Evolutionary conservation across 78 protist species (phyloP), one percentile per base, ranked within the genome.

Genomic region (Acrasis kona): DNA sequence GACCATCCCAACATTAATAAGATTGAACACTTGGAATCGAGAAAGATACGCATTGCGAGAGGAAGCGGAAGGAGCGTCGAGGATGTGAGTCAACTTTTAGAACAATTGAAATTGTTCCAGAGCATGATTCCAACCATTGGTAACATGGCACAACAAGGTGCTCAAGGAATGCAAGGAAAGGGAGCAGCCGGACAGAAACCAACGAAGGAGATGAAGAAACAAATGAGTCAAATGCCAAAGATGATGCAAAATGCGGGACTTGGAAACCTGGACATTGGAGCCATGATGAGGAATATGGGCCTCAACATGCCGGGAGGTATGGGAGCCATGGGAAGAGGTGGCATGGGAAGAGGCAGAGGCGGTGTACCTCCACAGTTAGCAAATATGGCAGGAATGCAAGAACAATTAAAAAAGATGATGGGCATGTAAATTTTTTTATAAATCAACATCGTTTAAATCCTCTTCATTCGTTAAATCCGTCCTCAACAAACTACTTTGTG

Each of bases 181-280:
- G 65, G 68, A 8, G 2, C 71, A 28, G 2, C 75, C 6, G 2
- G 5, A 35, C 5, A 5, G 61, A 76, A 37, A 3, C 40, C 76
- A 28, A 4, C 6, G 6, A 8, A 3, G 7, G 85, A 27, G 35
- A 30, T 32, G 2, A 72, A 81, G 76, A 12, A 4, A 57, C 70
- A 57, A 66, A 42, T 40, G 76, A 10, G 58, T 67, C 81, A 87
- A 70, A 74, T 96, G 41, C 66, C 79, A 19, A 86, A 89, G 73
- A 93, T 92, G 27, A 76, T 74, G 70, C 70, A 92, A 74, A 82
- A 95, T 66, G 50, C 84, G 81, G 90, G 94, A 79, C 94, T 92
- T 28, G 96, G 97, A 8, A 7, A 2, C 39, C 38, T 10, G 2
- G 74, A 72, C 37, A 41, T 79, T 2, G 30, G 66, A 35, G 9